Percentiles rank a stretch among this genome's conserved stretches.
Evolutionary conservation across 2,329 filamentous ascomycete species (phyloP).

Genomic region (Talaromyces sp.): DNA sequence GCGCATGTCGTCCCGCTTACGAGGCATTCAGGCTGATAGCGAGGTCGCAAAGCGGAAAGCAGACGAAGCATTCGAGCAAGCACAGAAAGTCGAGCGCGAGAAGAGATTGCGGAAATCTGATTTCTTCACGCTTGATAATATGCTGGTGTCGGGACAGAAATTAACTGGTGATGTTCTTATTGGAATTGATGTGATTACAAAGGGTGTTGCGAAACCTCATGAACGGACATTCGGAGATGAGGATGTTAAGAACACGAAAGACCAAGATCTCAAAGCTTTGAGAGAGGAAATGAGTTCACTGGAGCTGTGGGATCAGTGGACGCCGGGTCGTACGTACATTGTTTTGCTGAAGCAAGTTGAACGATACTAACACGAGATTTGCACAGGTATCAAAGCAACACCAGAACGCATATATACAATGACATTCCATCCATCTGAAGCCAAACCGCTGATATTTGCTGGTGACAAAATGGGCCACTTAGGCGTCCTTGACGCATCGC

Average conservation of each 20-base stretch:
- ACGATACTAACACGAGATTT: not conserved
- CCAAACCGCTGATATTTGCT: slow-evolving; percentile 86
- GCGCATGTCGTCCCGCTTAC: slow-evolving; percentile 60
- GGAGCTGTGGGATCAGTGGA: slow-evolving; percentile 77
- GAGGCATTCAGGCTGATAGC: slow-evolving; percentile 63
- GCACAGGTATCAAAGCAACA: slow-evolving; percentile 79
- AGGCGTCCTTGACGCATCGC: slow-evolving; percentile 77
- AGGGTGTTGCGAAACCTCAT: slow-evolving; percentile 71
- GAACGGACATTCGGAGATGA: slow-evolving; percentile 82
- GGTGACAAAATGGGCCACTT: slow-evolving; percentile 91
- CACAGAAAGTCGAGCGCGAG: slow-evolving; percentile 55
- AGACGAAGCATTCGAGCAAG: slow-evolving; percentile 59
- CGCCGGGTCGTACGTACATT: slow-evolving; percentile 64
- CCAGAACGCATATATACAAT: slow-evolving; percentile 84
- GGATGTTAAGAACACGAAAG: slow-evolving; percentile 73
- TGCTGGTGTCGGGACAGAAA: slow-evolving; percentile 76
- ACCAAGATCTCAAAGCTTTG: slow-evolving; percentile 70
- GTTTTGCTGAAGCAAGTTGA: slow-evolving; percentile 1
- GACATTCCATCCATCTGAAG: slow-evolving; percentile 78
- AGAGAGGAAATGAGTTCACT: slow-evolving; percentile 74
- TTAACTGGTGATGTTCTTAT: slow-evolving; percentile 65
- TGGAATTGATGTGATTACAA: slow-evolving; percentile 56
- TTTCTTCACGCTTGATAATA: slow-evolving; percentile 69
- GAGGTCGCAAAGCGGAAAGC: slow-evolving; percentile 67
- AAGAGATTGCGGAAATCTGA: slow-evolving; percentile 65